Percentiles rank a stretch among this genome's conserved stretches.
Evolutionary conservation across 2,329 filamentous ascomycete genomes (phyloP).

Genomic region (Alternaria rosae): DNA sequence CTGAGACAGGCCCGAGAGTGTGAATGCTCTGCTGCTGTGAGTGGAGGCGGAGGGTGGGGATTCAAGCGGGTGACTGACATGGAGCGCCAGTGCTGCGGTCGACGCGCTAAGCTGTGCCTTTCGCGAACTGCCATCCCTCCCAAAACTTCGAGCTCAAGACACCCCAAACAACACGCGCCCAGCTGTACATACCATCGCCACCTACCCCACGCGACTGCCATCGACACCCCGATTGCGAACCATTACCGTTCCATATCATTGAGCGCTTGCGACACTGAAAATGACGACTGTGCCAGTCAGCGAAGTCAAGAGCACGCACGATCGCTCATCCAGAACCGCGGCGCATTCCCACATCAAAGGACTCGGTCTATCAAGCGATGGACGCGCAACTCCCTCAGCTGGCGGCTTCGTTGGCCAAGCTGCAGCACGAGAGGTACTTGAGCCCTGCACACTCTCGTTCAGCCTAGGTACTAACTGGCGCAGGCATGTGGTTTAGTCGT

Average conservation of each 20-base stretch:
- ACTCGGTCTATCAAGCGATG: constrained; percentile 83
- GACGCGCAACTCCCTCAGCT: constrained; percentile 76
- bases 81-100: constrained; percentile 9
- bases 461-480: constrained; percentile 15
- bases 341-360: constrained; percentile 98
- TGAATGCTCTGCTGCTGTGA: constrained; percentile 13
- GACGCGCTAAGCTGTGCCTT: constrained; percentile 21
- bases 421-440: constrained; percentile 81
- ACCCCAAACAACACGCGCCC: constrained; percentile 21
- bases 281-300: constrained; percentile 60
- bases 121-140: constrained; percentile 18
- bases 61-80: constrained; percentile 14
- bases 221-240: background rate
- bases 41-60: constrained; percentile 23
- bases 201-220: background rate
- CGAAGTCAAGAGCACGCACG: constrained; percentile 94
- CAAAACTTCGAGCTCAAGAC: constrained; percentile 26
- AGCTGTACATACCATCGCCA: constrained; percentile 6
- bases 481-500: constrained; percentile 95
- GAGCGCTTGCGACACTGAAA: constrained; percentile 23
- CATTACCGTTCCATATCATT: background rate
- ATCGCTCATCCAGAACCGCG: constrained; percentile 80
- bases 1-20: background rate
- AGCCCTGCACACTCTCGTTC: background rate
- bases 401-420: constrained; percentile 87